phyloP scores from a whole-genome alignment of 805 yeast species.

The Saturnispora saitoi region DNA sequence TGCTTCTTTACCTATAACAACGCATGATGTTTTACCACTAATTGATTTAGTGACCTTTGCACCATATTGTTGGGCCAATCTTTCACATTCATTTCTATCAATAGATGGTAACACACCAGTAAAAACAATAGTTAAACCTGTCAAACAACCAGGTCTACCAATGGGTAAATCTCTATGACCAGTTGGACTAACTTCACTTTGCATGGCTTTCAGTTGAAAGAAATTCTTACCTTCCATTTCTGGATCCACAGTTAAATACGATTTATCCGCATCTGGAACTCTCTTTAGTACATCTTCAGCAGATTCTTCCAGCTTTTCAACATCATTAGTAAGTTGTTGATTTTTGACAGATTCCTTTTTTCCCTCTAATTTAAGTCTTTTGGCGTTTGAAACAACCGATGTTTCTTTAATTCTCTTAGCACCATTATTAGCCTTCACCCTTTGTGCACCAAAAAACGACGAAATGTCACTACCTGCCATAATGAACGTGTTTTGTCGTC shows the following conservation, averaged over 20 bases:
- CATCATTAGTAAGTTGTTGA: not conserved
- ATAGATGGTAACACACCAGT: constrained; percentile 82
- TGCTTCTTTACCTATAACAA: constrained; percentile 91
- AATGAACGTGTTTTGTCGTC: not conserved
- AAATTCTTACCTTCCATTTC: constrained; percentile 43
- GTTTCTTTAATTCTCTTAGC: constrained; percentile 5
- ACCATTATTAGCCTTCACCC: constrained; percentile 13
- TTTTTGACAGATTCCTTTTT: not conserved
- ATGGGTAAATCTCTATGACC: constrained; percentile 43
- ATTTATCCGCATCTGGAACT: constrained; percentile 68
- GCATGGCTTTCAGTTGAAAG: constrained; percentile 47
- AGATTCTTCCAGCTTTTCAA: constrained; percentile 13
- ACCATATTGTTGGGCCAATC: constrained; percentile 76
- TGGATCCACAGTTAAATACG: constrained; percentile 28
- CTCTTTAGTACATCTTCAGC: constrained; percentile 51
- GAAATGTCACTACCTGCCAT: constrained; percentile 7
- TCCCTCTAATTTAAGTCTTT: constrained; percentile 8
- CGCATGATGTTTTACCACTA: constrained; percentile 76
- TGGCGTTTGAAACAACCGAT: not conserved
- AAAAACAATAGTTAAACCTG: constrained; percentile 86
- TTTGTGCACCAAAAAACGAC: constrained; percentile 23
- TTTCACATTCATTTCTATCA: constrained; percentile 68
- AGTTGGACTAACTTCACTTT: constrained; percentile 25
- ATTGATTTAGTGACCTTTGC: constrained; percentile 84
- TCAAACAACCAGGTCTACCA: constrained; percentile 77